Conservation (phyloP, 441 rosid species). For the Omphalea diandra region DNA sequence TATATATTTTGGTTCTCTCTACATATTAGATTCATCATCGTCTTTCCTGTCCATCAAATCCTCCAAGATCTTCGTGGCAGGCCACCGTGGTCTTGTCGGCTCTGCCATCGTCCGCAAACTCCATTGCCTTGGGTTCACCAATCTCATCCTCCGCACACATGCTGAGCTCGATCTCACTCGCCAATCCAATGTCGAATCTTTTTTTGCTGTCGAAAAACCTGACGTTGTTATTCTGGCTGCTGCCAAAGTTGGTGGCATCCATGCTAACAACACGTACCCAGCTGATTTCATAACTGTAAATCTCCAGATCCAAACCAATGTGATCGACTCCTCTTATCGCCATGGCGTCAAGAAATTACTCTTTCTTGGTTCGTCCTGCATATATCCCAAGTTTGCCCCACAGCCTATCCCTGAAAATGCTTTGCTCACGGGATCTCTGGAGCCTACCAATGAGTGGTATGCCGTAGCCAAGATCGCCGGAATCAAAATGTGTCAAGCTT, state of each 20-base stretch:
- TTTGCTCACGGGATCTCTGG: conserved; percentile 70
- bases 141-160: conserved; percentile 63
- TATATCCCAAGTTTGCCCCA: conserved; percentile 89
- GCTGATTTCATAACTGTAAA: conserved; percentile 88
- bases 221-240: conserved; percentile 70
- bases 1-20: no score
- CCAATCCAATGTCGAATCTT: conserved; percentile 67
- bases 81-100: conserved; percentile 87
- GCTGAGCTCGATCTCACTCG: conserved; percentile 76
- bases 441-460: conserved; percentile 97
- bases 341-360: conserved; percentile 73
- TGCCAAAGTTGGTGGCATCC: conserved; percentile 93
- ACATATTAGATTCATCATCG: conserved; percentile 28
- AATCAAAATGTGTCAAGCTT: conserved; percentile 97
- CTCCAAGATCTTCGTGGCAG: conserved; percentile 82
- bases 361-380: conserved; percentile 94
- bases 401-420: conserved; percentile 85
- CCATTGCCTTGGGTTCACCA: conserved; percentile 48
- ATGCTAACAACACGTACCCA: conserved; percentile 90
- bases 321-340: conserved; percentile 71
- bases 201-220: conserved; percentile 66
- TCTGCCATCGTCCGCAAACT: conserved; percentile 80
- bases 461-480: conserved; percentile 90
- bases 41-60: conserved; percentile 57
- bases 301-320: conserved; percentile 93